Percentiles rank a stretch among this genome's conserved stretches.
These are phyloP conservation scores for Xylaria sp. DNA, from an alignment of 2,329 filamentous ascomycete genomes.

Conservation along the genomic window DNA sequence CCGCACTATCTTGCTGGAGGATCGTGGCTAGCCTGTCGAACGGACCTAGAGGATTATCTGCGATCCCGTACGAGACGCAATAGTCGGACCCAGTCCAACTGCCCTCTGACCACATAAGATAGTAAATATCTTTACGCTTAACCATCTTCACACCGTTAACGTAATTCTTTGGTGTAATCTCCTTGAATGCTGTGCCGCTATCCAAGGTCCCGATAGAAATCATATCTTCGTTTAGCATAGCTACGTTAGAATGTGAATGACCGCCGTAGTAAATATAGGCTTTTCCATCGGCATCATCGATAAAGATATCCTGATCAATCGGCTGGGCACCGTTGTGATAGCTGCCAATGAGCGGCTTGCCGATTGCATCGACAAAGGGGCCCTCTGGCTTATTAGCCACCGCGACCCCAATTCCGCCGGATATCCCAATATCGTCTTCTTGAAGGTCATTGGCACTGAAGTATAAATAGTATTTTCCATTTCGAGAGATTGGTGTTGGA, in stretches of 20 bases:
- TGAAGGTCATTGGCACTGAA: slow-evolving; percentile 60
- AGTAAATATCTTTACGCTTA: slow-evolving; percentile 54
- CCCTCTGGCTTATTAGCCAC: slow-evolving; percentile 51
- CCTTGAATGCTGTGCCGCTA: slow-evolving; percentile 52
- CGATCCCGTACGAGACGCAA: slow-evolving; percentile 55
- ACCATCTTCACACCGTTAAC: slow-evolving; percentile 56
- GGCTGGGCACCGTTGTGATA: slow-evolving; percentile 59
- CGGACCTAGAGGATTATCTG: slow-evolving; percentile 52
- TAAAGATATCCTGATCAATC: slow-evolving; percentile 56
- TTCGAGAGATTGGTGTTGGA: slow-evolving; percentile 54
- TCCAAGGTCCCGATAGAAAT: slow-evolving; percentile 53
- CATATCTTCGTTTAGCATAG: slow-evolving; percentile 55
- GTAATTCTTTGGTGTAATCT: slow-evolving; percentile 59
- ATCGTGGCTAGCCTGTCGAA: slow-evolving; percentile 54
- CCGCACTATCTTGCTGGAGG: slow-evolving; percentile 49
- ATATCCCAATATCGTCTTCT: slow-evolving; percentile 40
- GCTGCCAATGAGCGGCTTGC: slow-evolving; percentile 53
- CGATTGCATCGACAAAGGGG: slow-evolving; percentile 54
- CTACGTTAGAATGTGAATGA: slow-evolving; percentile 54
- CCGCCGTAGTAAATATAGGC: slow-evolving; percentile 58
- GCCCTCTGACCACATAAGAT: slow-evolving; percentile 57
- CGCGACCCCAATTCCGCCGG: slow-evolving; percentile 56
- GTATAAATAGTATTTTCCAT: slow-evolving; percentile 60
- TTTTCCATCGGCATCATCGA: slow-evolving; percentile 51
- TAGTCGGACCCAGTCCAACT: slow-evolving; percentile 57